Base-by-base conservation (phyloP, 1,139 yeast genomes). In the Blastobotrys arbuscula region DNA sequence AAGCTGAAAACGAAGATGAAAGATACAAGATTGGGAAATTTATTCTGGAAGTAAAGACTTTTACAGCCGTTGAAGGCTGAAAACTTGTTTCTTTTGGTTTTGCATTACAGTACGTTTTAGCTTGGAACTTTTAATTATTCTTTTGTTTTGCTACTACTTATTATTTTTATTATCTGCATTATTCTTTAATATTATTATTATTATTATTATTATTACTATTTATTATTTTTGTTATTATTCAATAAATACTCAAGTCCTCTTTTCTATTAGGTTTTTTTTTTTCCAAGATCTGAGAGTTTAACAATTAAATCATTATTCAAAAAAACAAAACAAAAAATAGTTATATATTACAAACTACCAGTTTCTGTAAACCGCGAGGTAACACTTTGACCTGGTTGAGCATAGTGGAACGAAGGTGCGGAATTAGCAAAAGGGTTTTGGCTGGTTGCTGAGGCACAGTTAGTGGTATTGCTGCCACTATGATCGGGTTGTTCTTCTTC, bases 21-120 rank as follows among this genome's bases (percentile, higher is more conserved):
- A 70, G 72, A 52, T 87, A 87, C 64, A 87, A 88, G 63, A 92
- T 82, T 62, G 88, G 89, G 44, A 82, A 82, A 62, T 86, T 70
- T 63, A 90, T 86, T 42, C 79, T 87, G 61, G 95, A 86, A 67
- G 69, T 65, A 23, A 55, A 57, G 46, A 56, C 56, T 13, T 40
- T 61, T 44, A 33, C 38, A 16, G 36, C 30, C 9, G 50, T 50
- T 30, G 26, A 30, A 19, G 23, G 23, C 37, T 31, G 58, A 44
- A 39, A 12, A 8, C 6, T n/a, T 10, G 16, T n/a, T 21, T 38
- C 16, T 13, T 21, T 20, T 16, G 12, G 12, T 40, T 30, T 3
- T 26, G 4, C 16, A 23, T 28, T 18, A 10, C 7, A 10, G 10
- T 35, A 18, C 19, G 4, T 6, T 28, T 16, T 18, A n/a, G 36